Evolutionary conservation across 768 basidiomycete species (phyloP).

Genomic region (Phlebiopsis flavidoalba): DNA sequence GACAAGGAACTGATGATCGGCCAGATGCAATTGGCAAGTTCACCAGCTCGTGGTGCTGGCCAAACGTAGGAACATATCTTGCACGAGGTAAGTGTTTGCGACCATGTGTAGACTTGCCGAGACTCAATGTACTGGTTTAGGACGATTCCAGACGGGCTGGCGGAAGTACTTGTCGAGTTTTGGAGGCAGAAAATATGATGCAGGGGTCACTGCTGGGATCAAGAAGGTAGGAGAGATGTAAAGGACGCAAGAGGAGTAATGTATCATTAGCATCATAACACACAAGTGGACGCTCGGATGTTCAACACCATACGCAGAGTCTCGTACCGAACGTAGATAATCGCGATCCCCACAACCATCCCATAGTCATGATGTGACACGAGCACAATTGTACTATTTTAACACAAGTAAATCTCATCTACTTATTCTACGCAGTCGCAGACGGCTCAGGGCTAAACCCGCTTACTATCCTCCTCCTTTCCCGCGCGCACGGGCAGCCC

Average conservation of each 20-base stretch:
- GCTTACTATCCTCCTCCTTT: slow-evolving; percentile 13
- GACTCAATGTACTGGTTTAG: slow-evolving; percentile 31
- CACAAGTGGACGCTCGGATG: too few relatives aligned
- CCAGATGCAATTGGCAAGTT: slow-evolving; percentile 83
- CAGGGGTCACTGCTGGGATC: slow-evolving; percentile 50
- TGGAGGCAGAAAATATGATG: slow-evolving; percentile 92
- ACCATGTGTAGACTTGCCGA: neutral
- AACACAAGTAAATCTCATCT: neutral
- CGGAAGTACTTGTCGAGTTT: slow-evolving; percentile 81
- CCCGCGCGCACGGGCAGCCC: slow-evolving; percentile 49
- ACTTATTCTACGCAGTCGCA: neutral
- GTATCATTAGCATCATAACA: too few relatives aligned
- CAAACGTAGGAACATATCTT: slow-evolving; percentile 89
- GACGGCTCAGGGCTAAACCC: slow-evolving; percentile 1
- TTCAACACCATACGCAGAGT: too few relatives aligned
- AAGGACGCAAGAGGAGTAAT: neutral
- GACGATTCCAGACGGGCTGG: slow-evolving; percentile 81
- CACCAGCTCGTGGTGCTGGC: slow-evolving; percentile 85
- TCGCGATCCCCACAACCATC: too few relatives aligned
- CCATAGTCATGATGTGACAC: too few relatives aligned
- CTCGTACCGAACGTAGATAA: too few relatives aligned
- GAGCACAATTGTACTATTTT: neutral
- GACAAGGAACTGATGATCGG: slow-evolving; percentile 94
- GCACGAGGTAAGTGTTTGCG: slow-evolving; percentile 67
- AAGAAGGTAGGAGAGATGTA: slow-evolving; percentile 50